These are phyloP conservation scores for Lentinula boryana DNA, from an alignment of 768 basidiomycete species.

Conservation along the genomic window DNA sequence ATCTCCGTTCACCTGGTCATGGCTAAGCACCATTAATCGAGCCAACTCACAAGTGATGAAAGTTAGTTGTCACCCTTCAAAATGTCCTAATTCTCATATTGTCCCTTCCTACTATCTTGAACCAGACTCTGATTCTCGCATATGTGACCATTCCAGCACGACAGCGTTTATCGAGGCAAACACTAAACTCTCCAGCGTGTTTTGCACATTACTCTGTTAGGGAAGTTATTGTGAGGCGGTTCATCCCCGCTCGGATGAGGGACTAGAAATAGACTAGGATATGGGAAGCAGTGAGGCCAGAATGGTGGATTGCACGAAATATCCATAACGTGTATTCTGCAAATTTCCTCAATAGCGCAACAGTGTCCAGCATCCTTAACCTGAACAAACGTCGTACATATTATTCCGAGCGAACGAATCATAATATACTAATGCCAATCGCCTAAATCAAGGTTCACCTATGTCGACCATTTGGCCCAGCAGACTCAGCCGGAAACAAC, in stretches of 20 bases:
- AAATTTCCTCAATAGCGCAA: too few species aligned
- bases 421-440: background rate
- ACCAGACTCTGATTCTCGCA: slow-evolving; percentile 80
- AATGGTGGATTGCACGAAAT: too few species aligned
- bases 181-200: slow-evolving; percentile 67
- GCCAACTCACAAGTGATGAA: slow-evolving; percentile 98
- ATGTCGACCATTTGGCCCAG: too few species aligned
- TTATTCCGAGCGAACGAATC: too few species aligned
- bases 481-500: background rate
- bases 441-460: background rate
- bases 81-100: too few species aligned
- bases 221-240: slow-evolving; percentile 80
- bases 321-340: too few species aligned
- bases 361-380: too few species aligned
- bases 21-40: slow-evolving; percentile 95
- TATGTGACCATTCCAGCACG: slow-evolving; percentile 91
- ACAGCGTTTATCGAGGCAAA: slow-evolving; percentile 42
- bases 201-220: slow-evolving; percentile 72
- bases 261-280: slow-evolving; percentile 36
- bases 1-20: slow-evolving; percentile 82
- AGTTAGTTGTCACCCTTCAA: slow-evolving; percentile 32
- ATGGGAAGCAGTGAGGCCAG: too few species aligned
- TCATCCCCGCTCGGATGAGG: slow-evolving; percentile 90
- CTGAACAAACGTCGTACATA: background rate
- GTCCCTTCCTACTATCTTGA: background rate